Evolutionary conservation across 345 rosid genomes (phyloP), one percentile per base, ranked within the genome.

Genomic region (Theobroma cacao): DNA sequence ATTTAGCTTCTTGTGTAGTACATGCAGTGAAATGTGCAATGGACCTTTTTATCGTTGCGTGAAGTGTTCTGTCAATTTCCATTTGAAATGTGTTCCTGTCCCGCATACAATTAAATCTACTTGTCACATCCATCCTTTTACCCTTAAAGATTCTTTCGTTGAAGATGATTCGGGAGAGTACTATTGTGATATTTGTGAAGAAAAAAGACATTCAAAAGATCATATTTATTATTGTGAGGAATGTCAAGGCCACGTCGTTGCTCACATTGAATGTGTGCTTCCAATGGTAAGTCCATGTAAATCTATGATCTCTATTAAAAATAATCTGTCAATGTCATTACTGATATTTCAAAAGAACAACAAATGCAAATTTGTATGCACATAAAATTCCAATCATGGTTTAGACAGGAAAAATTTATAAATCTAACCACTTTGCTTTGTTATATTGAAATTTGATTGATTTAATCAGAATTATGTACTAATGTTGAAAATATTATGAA

Each of bases 111-210:
- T 62, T 15, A 12, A 74, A 38, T 74, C 22, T 12, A 50, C 34
- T 22, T 15, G 7, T 34, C 86, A 80, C 53, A 0, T 31, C 31
- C 81, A 83, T 52, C 81, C 58, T 6, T 76, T 80, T 1, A 47
- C 33, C 0, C 74, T 61, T 24, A 80, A 22, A 34, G 26, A 22
- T n/a, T 50, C 66, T 0, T 18, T 73, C 0, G 64, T 28, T n/a
- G 82, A 31, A 77, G 74, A 70, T 8, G 50, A 38, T 12, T 20
- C 15, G 0, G 45, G 17, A 15, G 31, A 66, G 15, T 13, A 66
- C 1, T 80, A 70, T 3, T 80, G 83, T 11, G 81, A 77, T 40
- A 41, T 55, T 0, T 83, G 86, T 34, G 84, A 77, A 18, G 60
- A 60, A 2, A 12, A 68, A 7, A 70, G 77, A 8, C 17, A 30